Conservation (phyloP, 1,284 basidiomycete species). For the Heterobasidion irregulare region DNA sequence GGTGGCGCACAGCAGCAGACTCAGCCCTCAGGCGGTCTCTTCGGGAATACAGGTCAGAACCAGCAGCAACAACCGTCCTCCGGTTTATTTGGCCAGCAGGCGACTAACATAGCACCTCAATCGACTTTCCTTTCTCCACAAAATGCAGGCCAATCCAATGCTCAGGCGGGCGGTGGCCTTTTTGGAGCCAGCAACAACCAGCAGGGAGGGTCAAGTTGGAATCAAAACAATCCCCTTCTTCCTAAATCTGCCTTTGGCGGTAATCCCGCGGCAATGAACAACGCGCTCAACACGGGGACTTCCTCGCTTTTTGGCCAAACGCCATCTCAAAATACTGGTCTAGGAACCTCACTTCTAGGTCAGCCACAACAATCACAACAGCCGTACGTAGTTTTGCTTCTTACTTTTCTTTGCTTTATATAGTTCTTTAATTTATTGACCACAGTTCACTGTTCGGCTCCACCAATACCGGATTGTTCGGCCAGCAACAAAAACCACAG, state of each 20-base stretch:
- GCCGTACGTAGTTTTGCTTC: neutral
- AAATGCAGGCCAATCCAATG: constrained; percentile 9
- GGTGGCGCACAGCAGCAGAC: constrained; percentile 22
- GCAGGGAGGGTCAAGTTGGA: constrained; percentile 2
- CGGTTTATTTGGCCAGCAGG: constrained; percentile 23
- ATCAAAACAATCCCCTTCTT: constrained; percentile 8
- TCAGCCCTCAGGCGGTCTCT: constrained; percentile 9
- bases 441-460: neutral
- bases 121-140: neutral
- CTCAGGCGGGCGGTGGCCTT: constrained; percentile 11
- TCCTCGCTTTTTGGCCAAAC: constrained; percentile 9
- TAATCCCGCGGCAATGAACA: neutral
- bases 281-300: constrained; percentile 1
- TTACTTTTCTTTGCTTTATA: neutral
- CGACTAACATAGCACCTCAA: constrained; percentile 1
- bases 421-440: neutral
- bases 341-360: constrained; percentile 7
- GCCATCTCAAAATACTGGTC: constrained; percentile 7
- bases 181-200: constrained; percentile 10
- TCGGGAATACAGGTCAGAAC: constrained; percentile 15
- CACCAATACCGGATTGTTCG: neutral
- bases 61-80: constrained; percentile 12
- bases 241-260: constrained; percentile 8
- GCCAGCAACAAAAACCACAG: constrained; percentile 6
- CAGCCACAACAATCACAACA: constrained; percentile 3